phyloP scores from a whole-genome alignment of 345 rosid genomes.

The Orychophragmus violaceus region DNA sequence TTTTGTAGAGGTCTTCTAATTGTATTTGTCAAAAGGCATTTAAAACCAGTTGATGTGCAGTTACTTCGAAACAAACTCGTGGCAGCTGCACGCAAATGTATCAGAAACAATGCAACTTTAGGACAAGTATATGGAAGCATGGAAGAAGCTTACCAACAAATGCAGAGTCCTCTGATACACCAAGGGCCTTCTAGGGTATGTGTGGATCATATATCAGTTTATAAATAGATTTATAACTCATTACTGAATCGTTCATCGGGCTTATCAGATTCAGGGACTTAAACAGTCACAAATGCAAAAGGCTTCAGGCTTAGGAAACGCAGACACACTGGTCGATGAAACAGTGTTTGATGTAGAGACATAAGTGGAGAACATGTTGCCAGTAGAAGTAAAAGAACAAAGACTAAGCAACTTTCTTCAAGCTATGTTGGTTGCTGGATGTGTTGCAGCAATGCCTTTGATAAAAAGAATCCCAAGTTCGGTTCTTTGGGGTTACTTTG shows the following conservation, averaged over 20 bases:
- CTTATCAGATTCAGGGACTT: slow-evolving; percentile 43
- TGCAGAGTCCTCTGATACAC: slow-evolving; percentile 63
- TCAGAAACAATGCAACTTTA: slow-evolving; percentile 48
- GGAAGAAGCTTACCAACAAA: slow-evolving; percentile 70
- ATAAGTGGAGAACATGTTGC: slow-evolving; percentile 77
- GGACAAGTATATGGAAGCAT: slow-evolving; percentile 63
- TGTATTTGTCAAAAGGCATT: background rate
- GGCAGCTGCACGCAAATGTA: slow-evolving; percentile 56
- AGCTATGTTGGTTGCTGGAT: slow-evolving; percentile 70
- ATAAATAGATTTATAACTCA: background rate
- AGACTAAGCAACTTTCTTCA: slow-evolving; percentile 91
- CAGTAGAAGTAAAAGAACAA: slow-evolving; percentile 94
- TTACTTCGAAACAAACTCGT: slow-evolving; percentile 60
- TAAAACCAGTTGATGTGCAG: slow-evolving; percentile 30
- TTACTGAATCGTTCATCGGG: background rate
- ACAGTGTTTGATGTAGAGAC: slow-evolving; percentile 70
- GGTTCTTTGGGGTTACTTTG: slow-evolving; percentile 95
- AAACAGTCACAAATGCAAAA: slow-evolving; percentile 58
- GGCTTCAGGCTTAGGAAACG: slow-evolving; percentile 45
- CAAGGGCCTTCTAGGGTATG: slow-evolving; percentile 58
- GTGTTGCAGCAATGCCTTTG: slow-evolving; percentile 84
- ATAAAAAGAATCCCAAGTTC: slow-evolving; percentile 83
- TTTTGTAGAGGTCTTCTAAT: background rate
- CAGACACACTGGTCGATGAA: slow-evolving; percentile 54
- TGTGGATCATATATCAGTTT: background rate